Percentiles rank a stretch among this genome's conserved stretches.
Evolutionary conservation across 805 yeast species (phyloP).

Genomic region (Naumovozyma baii): DNA sequence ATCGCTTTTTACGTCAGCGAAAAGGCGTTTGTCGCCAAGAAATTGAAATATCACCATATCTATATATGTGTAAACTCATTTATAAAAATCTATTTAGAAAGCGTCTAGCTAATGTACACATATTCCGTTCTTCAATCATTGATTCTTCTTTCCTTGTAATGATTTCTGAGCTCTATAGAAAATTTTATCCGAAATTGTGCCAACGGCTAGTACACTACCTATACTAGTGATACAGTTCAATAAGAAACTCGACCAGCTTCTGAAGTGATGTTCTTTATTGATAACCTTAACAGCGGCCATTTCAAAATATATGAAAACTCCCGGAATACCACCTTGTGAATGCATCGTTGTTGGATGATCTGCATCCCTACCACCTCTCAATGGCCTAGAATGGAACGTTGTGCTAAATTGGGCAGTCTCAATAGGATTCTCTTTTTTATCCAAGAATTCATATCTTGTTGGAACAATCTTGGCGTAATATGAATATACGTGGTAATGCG

Average conservation of each 20-base stretch:
- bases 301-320: conserved; percentile 78
- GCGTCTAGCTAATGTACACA: too few species aligned
- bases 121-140: conserved; percentile 3
- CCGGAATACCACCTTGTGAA: conserved; percentile 83
- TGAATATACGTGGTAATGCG: conserved; percentile 55
- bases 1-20: background rate
- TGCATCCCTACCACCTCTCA: conserved; percentile 77
- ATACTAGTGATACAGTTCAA: conserved; percentile 78
- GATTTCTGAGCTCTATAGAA: conserved; percentile 84
- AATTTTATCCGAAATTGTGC: conserved; percentile 77
- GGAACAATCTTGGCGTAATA: conserved; percentile 87
- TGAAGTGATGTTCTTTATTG: conserved; percentile 57
- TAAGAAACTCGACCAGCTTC: conserved; percentile 74
- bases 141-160: conserved; percentile 30
- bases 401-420: conserved; percentile 89
- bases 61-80: too few species aligned
- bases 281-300: conserved; percentile 89
- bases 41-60: too few species aligned
- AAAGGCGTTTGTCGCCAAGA: too few species aligned
- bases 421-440: conserved; percentile 27
- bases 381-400: conserved; percentile 78
- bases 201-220: conserved; percentile 91
- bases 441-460: conserved; percentile 67
- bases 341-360: conserved; percentile 85
- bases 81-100: too few species aligned